Evolutionary conservation across 2,329 filamentous ascomycete species (phyloP).

Genomic region (Fusarium sp.): DNA sequence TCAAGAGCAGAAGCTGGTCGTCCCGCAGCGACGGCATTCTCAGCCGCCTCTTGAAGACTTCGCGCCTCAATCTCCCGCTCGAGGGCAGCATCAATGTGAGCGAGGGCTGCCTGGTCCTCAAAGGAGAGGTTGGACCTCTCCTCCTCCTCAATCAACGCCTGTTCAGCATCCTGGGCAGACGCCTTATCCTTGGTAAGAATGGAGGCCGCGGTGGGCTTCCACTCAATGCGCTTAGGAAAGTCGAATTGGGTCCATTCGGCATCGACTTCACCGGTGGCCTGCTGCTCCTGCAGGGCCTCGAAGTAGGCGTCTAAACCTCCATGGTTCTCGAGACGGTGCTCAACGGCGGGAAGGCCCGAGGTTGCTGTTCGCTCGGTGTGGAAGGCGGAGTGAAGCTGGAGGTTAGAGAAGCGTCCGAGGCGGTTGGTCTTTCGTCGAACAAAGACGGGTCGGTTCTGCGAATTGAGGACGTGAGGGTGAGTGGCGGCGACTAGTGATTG

Average conservation of each 20-base stretch:
- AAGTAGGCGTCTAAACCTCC: constrained; percentile 89
- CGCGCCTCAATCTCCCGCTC: constrained; percentile 78
- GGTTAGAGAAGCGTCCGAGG: constrained; percentile 64
- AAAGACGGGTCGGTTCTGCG: constrained; percentile 74
- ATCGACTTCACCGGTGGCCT: constrained; percentile 72
- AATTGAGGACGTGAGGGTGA: constrained; percentile 81
- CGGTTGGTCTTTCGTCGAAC: constrained; percentile 67
- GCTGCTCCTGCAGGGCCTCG: constrained; percentile 86
- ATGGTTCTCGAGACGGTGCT: constrained; percentile 69
- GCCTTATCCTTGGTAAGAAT: constrained; percentile 71
- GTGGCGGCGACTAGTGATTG: constrained; percentile 97
- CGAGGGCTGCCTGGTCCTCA: constrained; percentile 71
- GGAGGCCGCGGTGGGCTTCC: constrained; percentile 74
- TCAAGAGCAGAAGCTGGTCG: constrained; percentile 54
- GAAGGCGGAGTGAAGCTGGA: constrained; percentile 82
- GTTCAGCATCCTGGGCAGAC: constrained; percentile 48
- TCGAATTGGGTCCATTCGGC: constrained; percentile 94
- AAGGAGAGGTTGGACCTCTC: constrained; percentile 54
- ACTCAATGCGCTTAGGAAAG: constrained; percentile 88
- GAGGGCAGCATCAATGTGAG: constrained; percentile 87
- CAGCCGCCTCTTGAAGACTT: constrained; percentile 58
- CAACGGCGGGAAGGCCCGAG: constrained; percentile 56
- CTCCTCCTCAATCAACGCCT: constrained; percentile 51
- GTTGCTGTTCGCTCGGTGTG: constrained; percentile 67
- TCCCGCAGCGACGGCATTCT: constrained; percentile 53